These are phyloP conservation scores for Chytriomyces sp. DNA, from an alignment of 192 early-diverging fungal genomes.

Conservation along the genomic window DNA sequence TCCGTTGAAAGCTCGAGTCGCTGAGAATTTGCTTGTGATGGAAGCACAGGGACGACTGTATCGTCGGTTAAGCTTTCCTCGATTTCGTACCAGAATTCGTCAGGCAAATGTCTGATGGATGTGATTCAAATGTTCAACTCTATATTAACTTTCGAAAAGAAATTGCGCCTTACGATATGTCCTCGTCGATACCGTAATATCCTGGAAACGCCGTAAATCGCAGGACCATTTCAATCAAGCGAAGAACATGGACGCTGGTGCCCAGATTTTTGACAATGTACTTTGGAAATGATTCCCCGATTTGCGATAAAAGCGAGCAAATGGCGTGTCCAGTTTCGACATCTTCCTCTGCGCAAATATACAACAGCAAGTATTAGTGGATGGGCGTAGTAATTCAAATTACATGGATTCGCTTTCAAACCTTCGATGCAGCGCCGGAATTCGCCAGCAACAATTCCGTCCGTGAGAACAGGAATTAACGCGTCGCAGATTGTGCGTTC, in stretches of 20 bases:
- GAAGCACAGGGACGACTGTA: conserved; percentile 8
- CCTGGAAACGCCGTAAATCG: conserved; percentile 46
- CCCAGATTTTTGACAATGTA: conserved; percentile 35
- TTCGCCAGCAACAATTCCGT: conserved; percentile 39
- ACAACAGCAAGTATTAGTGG: background rate
- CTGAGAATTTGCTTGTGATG: background rate
- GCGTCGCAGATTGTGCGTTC: conserved; percentile 42
- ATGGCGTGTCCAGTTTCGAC: conserved; percentile 33
- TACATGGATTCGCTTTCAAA: background rate
- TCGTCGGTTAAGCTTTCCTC: conserved; percentile 33
- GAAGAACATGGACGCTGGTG: conserved; percentile 7
- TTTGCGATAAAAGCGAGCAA: conserved; percentile 40
- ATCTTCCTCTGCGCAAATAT: conserved; percentile 39
- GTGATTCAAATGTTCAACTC: background rate
- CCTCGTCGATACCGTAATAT: conserved; percentile 49
- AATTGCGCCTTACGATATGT: conserved; percentile 38
- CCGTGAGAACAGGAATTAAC: conserved; percentile 41
- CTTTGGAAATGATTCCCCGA: conserved; percentile 47
- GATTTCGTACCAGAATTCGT: conserved; percentile 38
- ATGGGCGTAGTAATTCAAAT: background rate
- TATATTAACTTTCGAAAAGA: background rate
- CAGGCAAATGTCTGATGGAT: conserved; percentile 15
- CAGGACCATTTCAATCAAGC: conserved; percentile 48
- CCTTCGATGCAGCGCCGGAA: conserved; percentile 42
- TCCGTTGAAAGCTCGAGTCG: conserved; percentile 33